Evolutionary conservation across 192 early-diverging fungal species (phyloP).

Genomic region (Coemansia javaensis): DNA sequence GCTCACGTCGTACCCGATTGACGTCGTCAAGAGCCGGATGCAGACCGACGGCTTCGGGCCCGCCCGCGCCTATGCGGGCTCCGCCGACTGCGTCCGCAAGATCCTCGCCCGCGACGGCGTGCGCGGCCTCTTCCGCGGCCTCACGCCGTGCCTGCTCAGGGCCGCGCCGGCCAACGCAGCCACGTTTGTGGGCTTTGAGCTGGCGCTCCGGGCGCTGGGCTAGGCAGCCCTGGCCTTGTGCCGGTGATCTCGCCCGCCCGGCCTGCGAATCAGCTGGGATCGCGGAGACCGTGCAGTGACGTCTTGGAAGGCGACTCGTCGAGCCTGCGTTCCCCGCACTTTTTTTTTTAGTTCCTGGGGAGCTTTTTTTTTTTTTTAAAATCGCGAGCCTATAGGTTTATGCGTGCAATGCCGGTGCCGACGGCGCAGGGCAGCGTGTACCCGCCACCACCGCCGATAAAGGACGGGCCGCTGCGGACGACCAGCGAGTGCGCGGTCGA

Average conservation of each 20-base stretch:
- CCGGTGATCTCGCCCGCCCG: no score
- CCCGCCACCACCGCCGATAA: conserved; percentile 17
- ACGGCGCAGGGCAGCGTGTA: conserved; percentile 11
- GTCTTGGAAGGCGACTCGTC: no score
- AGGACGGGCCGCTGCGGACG: conserved; percentile 24
- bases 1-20: conserved; percentile 86
- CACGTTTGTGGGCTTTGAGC: conserved; percentile 87
- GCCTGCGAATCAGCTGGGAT: no score
- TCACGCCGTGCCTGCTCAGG: conserved; percentile 80
- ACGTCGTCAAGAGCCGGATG: conserved; percentile 90
- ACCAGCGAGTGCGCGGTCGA: conserved; percentile 50
- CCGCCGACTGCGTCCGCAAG: conserved; percentile 76
- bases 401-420: conserved; percentile 26
- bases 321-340: background rate
- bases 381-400: background rate
- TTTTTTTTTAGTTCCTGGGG: background rate
- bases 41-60: conserved; percentile 83
- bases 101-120: conserved; percentile 74
- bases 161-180: conserved; percentile 92
- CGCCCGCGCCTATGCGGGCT: conserved; percentile 65
- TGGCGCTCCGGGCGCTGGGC: conserved; percentile 57
- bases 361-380: background rate
- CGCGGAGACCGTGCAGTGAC: no score
- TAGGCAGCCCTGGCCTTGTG: background rate
- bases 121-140: conserved; percentile 81